Base-by-base conservation (phyloP, 108 stramenopile genomes). In the Pseudonitzschia multiseries region DNA sequence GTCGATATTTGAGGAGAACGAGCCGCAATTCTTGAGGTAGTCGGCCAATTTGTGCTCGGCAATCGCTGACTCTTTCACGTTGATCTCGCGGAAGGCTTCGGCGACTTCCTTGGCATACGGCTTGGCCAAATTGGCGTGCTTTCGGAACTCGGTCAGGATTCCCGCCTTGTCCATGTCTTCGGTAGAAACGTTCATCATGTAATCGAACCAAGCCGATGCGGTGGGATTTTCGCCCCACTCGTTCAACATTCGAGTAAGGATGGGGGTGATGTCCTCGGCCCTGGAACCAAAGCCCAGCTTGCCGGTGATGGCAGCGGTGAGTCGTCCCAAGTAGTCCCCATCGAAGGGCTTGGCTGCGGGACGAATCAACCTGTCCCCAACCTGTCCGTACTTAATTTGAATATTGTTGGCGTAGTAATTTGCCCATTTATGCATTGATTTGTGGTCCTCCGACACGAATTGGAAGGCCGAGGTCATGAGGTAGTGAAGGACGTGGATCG, bases 401-500 rank as follows among this genome's bases (percentile, higher is more conserved):
- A 51, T 28, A 3, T 51, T 67, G 6, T 6, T 51, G 2, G 50
- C 66, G 29, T 2, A 68, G 24, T 21, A 51, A 2, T 68, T 68
- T n/a, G 50, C 48, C 50, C 50, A 51, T 68, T 51, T 10, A 26
- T 51, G 24, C 66, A 68, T 28, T 15, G 21, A 9, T 48, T 68
- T 27, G 24, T 2, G 10, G 50, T 48, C 66, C 50, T 51, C 22
- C 14, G 66, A 68, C 8, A 44, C 22, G 22, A 43, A 28, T 28
- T 68, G 27, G 26, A 68, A 20, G 12, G 66, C 66, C 8, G 48
- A 24, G 13, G 50, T 68, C 9, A 29, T n/a, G 17, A 68, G 24
- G 44, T 46, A 68, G 40, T 68, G 66, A 29, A 68, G 46, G 48
- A 68, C 46, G 28, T 68, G 66, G 43, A 68, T 68, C 28, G 68